Evolutionary conservation across 352 stramenopile species (phyloP).

Genomic region (Pythium volutum): DNA sequence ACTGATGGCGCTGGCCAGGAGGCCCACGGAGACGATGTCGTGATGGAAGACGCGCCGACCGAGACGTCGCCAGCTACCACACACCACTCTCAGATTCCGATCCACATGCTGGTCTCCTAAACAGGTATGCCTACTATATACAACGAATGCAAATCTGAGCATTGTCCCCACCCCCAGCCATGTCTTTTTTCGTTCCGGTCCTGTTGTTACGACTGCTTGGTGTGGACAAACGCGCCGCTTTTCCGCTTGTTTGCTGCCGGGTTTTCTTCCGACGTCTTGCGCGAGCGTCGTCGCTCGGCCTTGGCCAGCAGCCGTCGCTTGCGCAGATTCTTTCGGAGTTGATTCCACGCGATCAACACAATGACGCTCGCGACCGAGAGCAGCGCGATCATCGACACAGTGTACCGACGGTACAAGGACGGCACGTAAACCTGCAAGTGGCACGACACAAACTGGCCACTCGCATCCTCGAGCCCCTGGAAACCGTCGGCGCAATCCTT

Average conservation of each 20-base stretch:
- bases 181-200: neutral
- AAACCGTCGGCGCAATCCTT: slow-evolving; percentile 91
- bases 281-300: slow-evolving; percentile 84
- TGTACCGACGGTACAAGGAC: slow-evolving; percentile 78
- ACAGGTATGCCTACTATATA: neutral
- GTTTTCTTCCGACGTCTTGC: slow-evolving; percentile 69
- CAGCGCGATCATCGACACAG: slow-evolving; percentile 68
- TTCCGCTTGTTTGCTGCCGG: slow-evolving; percentile 32
- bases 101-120: slow-evolving; percentile 75
- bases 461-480: slow-evolving; percentile 88
- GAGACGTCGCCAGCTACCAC: slow-evolving; percentile 11
- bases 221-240: slow-evolving; percentile 49
- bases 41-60: slow-evolving; percentile 2
- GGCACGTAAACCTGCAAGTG: slow-evolving; percentile 95
- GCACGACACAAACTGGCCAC: slow-evolving; percentile 91
- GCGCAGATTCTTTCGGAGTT: slow-evolving; percentile 81
- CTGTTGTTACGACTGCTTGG: slow-evolving; percentile 46
- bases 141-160: no score
- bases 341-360: slow-evolving; percentile 78
- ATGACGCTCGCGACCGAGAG: slow-evolving; percentile 66
- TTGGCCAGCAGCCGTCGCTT: slow-evolving; percentile 84
- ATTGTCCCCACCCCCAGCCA: neutral
- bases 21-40: neutral
- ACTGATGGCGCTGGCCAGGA: neutral
- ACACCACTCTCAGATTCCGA: slow-evolving; percentile 41